These are phyloP conservation scores for Parmelia sp. DNA, from an alignment of 495 filamentous ascomycete genomes.

Conservation along the genomic window DNA sequence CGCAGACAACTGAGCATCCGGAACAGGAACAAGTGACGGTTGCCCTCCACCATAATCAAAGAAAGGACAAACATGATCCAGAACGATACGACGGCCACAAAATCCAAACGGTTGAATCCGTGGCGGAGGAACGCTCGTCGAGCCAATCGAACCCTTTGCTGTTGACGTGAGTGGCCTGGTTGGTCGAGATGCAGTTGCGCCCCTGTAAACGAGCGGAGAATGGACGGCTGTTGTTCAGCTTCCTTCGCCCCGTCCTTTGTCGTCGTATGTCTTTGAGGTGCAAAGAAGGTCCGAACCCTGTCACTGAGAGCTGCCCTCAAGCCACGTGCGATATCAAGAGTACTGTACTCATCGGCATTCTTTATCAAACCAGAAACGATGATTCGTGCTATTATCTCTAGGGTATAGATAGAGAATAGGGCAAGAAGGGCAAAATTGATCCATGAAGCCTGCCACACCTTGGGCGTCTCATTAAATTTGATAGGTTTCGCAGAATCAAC, in stretches of 20 bases:
- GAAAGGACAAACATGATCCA: constrained; percentile 82
- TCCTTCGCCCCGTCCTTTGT: constrained; percentile 40
- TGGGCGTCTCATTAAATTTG: constrained; percentile 37
- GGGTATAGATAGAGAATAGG: constrained; percentile 85
- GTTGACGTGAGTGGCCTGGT: constrained; percentile 64
- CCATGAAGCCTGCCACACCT: constrained; percentile 56
- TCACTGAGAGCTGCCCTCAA: constrained; percentile 65
- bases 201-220: constrained; percentile 78
- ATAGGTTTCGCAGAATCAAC: constrained; percentile 71
- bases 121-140: constrained; percentile 90
- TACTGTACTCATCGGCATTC: constrained; percentile 81
- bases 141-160: constrained; percentile 76
- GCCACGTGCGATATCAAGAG: constrained; percentile 63
- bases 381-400: constrained; percentile 73
- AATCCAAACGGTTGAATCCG: constrained; percentile 91
- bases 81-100: constrained; percentile 90
- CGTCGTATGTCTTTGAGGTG: constrained; percentile 66
- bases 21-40: constrained; percentile 77
- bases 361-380: constrained; percentile 89
- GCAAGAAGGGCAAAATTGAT: constrained; percentile 76
- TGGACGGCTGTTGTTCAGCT: constrained; percentile 44
- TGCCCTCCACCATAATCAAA: constrained; percentile 57
- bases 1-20: constrained; percentile 92
- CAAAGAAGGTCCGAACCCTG: constrained; percentile 71
- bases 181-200: constrained; percentile 49